Evolutionary conservation across 345 rosid genomes (phyloP).

Genomic region (Isatis tinctoria): DNA sequence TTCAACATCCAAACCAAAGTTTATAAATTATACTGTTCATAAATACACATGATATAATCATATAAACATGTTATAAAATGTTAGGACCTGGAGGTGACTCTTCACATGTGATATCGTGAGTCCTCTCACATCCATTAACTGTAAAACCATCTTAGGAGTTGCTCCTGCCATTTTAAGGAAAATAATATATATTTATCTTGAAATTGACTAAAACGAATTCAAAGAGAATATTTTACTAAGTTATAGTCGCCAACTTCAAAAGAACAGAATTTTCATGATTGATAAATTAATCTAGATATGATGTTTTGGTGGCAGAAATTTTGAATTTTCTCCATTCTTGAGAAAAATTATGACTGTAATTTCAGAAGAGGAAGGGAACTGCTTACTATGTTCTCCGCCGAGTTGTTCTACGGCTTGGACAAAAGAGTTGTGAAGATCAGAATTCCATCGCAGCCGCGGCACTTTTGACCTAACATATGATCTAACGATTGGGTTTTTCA

Average conservation of each 20-base stretch:
- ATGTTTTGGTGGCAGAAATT: background rate
- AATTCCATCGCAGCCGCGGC: constrained; percentile 75
- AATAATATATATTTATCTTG: background rate
- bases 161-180: constrained; percentile 44
- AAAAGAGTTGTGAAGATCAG: constrained; percentile 78
- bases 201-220: background rate
- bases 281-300: background rate
- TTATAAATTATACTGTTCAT: background rate
- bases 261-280: background rate
- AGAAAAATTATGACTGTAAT: background rate
- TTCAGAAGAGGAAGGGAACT: background rate
- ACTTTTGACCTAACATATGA: constrained; percentile 75
- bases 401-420: constrained; percentile 68
- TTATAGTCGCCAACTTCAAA: background rate
- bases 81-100: constrained; percentile 74
- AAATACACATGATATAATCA: background rate
- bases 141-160: constrained; percentile 74
- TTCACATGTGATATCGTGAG: constrained; percentile 78
- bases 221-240: background rate
- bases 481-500: constrained; percentile 38
- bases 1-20: background rate
- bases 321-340: background rate
- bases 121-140: constrained; percentile 80
- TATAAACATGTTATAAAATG: background rate
- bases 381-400: constrained; percentile 76